Evolutionary conservation across 495 filamentous ascomycete genomes (phyloP).

Genomic region (Aspergillus nanangensis): DNA sequence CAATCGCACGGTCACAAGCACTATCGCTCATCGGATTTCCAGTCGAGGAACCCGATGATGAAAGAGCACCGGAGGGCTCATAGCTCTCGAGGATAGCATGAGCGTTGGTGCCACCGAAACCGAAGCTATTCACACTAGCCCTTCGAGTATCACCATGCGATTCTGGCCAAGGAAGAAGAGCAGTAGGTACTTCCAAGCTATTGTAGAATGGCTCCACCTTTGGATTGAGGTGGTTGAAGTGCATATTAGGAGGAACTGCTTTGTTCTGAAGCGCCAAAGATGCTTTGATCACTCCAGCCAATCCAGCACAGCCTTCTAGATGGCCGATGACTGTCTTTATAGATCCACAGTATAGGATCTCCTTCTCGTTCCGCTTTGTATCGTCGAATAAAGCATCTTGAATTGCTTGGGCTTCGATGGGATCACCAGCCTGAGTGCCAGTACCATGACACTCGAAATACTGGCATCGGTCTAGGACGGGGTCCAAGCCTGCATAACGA

Average conservation of each 20-base stretch:
- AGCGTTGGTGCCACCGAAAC: conserved; percentile 61
- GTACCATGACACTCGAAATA: conserved; percentile 34
- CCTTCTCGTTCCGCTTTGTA: background rate
- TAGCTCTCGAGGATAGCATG: conserved; percentile 55
- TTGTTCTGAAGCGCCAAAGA: conserved; percentile 43
- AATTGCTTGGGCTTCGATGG: background rate
- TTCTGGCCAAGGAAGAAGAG: conserved; percentile 13
- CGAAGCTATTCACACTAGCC: conserved; percentile 41
- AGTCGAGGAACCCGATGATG: too few relatives aligned
- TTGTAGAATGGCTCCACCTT: conserved; percentile 9
- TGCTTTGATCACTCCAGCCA: conserved; percentile 42
- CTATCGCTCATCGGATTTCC: too few relatives aligned
- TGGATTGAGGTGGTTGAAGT: conserved; percentile 48
- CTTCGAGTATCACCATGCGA: conserved; percentile 18
- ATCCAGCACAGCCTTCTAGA: conserved; percentile 50
- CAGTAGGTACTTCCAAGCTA: conserved; percentile 8
- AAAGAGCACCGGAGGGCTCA: too few relatives aligned
- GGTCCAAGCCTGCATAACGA: conserved; percentile 31
- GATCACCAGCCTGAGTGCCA: conserved; percentile 37
- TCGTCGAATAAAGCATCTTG: background rate
- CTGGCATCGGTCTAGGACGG: conserved; percentile 1
- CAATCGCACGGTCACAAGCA: background rate
- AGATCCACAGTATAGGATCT: conserved; percentile 30
- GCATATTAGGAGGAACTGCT: conserved; percentile 52
- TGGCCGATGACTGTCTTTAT: conserved; percentile 51